Evolutionary conservation across 2,329 filamentous ascomycete species (phyloP).

Genomic region (Mollisia scopiformis): DNA sequence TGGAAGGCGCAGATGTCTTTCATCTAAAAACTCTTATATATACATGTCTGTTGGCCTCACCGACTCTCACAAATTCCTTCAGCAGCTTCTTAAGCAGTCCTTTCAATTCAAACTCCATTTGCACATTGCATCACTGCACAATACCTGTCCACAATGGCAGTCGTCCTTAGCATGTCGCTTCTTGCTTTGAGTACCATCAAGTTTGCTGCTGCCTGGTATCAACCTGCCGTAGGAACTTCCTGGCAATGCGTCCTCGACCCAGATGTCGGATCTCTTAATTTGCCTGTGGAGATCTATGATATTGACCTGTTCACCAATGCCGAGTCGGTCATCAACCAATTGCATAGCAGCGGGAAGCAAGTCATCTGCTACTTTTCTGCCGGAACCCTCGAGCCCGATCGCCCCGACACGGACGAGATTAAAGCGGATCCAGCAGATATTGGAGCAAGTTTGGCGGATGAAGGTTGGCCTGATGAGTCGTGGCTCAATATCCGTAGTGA

Average conservation of each 20-base stretch:
- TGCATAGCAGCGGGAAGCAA: slow-evolving; percentile 56
- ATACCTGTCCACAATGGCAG: neutral
- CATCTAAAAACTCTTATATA: too few relatives aligned
- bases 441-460: slow-evolving; percentile 41
- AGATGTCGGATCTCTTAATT: slow-evolving; percentile 5
- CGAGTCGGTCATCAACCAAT: slow-evolving; percentile 45
- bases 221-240: slow-evolving; percentile 4
- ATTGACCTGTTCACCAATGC: slow-evolving; percentile 49
- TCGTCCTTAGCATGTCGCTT: neutral
- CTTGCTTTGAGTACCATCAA: neutral
- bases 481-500: slow-evolving; percentile 65
- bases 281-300: slow-evolving; percentile 36
- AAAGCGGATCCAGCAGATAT: slow-evolving; percentile 57
- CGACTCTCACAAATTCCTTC: too few relatives aligned
- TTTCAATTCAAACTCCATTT: too few relatives aligned
- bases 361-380: slow-evolving; percentile 79
- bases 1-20: too few relatives aligned
- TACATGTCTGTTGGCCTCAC: too few relatives aligned
- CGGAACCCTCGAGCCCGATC: slow-evolving; percentile 67
- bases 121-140: neutral
- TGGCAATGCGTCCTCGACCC: slow-evolving; percentile 22
- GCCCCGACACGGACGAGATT: slow-evolving; percentile 59
- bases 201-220: slow-evolving; percentile 10
- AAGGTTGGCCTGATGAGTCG: slow-evolving; percentile 68
- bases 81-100: too few relatives aligned